Base-by-base conservation (phyloP, 306 rosid species). In the Fragaria nilgerrensis region DNA sequence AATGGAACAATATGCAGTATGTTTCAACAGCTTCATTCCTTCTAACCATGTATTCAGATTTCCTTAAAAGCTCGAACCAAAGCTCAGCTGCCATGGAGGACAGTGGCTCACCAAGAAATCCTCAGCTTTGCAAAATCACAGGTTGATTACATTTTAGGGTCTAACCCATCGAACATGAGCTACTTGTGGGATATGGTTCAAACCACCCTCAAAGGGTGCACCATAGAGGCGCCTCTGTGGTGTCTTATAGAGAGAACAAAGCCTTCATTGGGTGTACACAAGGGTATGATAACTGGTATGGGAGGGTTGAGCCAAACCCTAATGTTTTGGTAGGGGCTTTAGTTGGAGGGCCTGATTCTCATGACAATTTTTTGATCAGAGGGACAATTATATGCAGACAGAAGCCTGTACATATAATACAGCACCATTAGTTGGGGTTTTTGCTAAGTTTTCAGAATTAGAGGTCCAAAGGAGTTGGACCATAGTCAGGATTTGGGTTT, bases 1-100 rank as follows among this genome's bases (percentile, higher is more conserved):
- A 91, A 41, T 96, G 99, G 99, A 96, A 96, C 89, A 96, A 96
- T 89, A 92, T 96, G 98, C 99, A 96, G 72, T 91, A 96, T 53
- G 98, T 96, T 69, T 86, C 99, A 50, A 88, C 97, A 7, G 94
- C 99, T 13, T 43, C 99, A 2, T 96, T 96, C 69, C 83, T 96
- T 5, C 97, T 96, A 65, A 86, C 96, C 32, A 14, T 85, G 14
- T 93, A 89, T 78, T 87, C 99, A 2, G 96, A 96, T 19, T 84
- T 78, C 75, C 98, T 96, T 58, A 64, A 74, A 62, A 71, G 7
- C 73, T 82, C 94, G 56, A 84, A 87, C 50, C 87, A 82, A 64
- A 59, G 48, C 89, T 95, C 22, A 77, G n/a, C 23, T 96, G 99
- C 88, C 76, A 75, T n/a, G 79, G 68, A 0, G 91, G 66, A 61